Conservation (phyloP, 2,329 filamentous ascomycete genomes). For the Aureobasidium sp. region DNA sequence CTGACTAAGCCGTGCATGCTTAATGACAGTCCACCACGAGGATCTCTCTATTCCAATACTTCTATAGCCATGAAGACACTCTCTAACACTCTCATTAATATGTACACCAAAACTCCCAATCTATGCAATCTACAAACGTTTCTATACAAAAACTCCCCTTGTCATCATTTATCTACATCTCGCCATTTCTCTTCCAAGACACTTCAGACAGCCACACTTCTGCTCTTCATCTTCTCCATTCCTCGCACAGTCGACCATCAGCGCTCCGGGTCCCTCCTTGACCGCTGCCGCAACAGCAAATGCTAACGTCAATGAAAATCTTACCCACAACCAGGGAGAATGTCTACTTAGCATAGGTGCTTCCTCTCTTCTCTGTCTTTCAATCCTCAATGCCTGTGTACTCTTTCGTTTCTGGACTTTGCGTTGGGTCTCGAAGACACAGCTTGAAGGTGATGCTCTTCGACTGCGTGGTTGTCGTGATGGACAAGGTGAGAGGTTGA, state of each 20-base stretch:
- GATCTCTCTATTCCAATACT: too few relatives aligned
- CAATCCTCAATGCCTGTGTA: too few relatives aligned
- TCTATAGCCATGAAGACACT: too few relatives aligned
- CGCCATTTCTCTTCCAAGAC: background rate
- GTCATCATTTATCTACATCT: background rate
- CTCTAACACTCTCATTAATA: too few relatives aligned
- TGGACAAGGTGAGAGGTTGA: background rate
- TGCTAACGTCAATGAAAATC: slow-evolving; percentile 39
- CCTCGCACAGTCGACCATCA: slow-evolving; percentile 16
- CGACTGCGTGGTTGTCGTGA: background rate
- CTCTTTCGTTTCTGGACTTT: too few relatives aligned
- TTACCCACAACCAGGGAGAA: slow-evolving; percentile 36
- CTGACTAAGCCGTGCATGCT: too few relatives aligned
- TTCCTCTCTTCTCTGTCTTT: background rate
- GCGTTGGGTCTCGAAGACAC: background rate
- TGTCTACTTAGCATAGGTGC: slow-evolving; percentile 15
- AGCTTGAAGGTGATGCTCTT: background rate
- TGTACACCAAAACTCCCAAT: too few relatives aligned
- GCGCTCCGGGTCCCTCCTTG: slow-evolving; percentile 34
- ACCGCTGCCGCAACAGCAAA: slow-evolving; percentile 41
- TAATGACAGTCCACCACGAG: too few relatives aligned
- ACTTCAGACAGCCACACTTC: background rate
- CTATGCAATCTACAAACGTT: too few relatives aligned
- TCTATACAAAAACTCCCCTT: too few relatives aligned
- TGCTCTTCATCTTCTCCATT: too few relatives aligned